phyloP scores from a whole-genome alignment of 352 stramenopile species.

The Paralagenidium karlingii region DNA sequence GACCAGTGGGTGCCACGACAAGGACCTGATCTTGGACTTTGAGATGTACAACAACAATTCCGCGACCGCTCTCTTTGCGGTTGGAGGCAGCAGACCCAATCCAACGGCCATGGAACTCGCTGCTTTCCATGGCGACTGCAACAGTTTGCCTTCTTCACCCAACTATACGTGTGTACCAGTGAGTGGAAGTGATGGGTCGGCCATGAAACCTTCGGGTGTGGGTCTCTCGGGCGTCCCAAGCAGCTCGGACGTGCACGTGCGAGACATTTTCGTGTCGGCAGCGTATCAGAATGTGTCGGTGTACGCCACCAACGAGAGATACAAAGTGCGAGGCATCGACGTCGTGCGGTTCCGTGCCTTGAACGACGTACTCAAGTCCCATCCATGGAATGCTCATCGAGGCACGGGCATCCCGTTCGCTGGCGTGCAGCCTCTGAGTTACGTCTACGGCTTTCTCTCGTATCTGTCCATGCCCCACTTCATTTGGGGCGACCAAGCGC shows the following conservation, averaged over 20 bases:
- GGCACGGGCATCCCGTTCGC: slow-evolving; percentile 45
- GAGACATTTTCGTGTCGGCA: slow-evolving; percentile 13
- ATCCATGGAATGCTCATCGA: slow-evolving; percentile 11
- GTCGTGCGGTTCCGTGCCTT: slow-evolving; percentile 35
- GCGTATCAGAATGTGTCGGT: slow-evolving; percentile 27
- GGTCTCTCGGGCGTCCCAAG: slow-evolving; percentile 32
- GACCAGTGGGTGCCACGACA: slow-evolving; percentile 55
- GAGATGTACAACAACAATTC: slow-evolving; percentile 42
- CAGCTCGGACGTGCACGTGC: slow-evolving; percentile 10
- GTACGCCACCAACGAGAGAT: slow-evolving; percentile 15
- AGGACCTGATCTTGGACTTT: slow-evolving; percentile 39
- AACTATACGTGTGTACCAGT: slow-evolving; percentile 51
- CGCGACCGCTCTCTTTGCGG: slow-evolving; percentile 28
- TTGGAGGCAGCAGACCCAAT: slow-evolving; percentile 34
- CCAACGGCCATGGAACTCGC: slow-evolving; percentile 44
- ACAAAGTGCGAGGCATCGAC: slow-evolving; percentile 28
- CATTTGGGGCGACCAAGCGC: slow-evolving; percentile 35
- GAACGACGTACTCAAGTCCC: slow-evolving; percentile 20
- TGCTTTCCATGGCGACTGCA: slow-evolving; percentile 53
- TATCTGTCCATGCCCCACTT: slow-evolving; percentile 66
- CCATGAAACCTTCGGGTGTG: slow-evolving; percentile 23
- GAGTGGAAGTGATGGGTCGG: slow-evolving; percentile 25
- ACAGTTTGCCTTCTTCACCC: slow-evolving; percentile 11
- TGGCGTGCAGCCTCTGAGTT: slow-evolving; percentile 49
- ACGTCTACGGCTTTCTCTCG: slow-evolving; percentile 48